phyloP scores from a whole-genome alignment of 2,329 filamentous ascomycete species.

The Neospermospora avenae region DNA sequence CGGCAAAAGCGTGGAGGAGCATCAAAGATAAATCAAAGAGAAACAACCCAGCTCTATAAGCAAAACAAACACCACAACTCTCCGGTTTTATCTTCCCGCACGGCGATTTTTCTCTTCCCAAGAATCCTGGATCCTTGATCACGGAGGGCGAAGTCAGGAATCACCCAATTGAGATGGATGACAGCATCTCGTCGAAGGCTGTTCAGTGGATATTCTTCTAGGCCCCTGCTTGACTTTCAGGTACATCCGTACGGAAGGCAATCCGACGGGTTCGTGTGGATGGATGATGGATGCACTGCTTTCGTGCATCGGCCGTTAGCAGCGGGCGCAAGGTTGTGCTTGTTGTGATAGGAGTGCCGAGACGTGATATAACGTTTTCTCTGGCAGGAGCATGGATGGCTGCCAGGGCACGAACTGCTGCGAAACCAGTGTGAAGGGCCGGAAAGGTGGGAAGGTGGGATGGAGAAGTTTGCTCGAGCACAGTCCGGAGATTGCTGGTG shows the following conservation, averaged over 20 bases:
- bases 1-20: background rate
- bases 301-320: background rate
- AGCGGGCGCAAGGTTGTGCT: conserved; percentile 1
- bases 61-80: background rate
- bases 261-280: background rate
- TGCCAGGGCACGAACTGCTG: background rate
- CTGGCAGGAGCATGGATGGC: background rate
- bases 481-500: background rate
- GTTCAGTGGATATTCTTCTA: background rate
- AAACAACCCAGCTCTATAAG: background rate
- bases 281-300: background rate
- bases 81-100: background rate
- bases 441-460: background rate
- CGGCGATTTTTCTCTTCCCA: background rate
- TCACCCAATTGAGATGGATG: background rate
- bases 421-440: background rate
- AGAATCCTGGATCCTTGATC: conserved; percentile 1
- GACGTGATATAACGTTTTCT: background rate
- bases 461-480: background rate
- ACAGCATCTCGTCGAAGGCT: background rate
- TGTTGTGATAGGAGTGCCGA: background rate
- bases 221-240: background rate
- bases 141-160: background rate
- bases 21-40: background rate
- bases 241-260: background rate